Evolutionary conservation across 495 filamentous ascomycete species (phyloP).

Genomic region (Bombardia bombarda): DNA sequence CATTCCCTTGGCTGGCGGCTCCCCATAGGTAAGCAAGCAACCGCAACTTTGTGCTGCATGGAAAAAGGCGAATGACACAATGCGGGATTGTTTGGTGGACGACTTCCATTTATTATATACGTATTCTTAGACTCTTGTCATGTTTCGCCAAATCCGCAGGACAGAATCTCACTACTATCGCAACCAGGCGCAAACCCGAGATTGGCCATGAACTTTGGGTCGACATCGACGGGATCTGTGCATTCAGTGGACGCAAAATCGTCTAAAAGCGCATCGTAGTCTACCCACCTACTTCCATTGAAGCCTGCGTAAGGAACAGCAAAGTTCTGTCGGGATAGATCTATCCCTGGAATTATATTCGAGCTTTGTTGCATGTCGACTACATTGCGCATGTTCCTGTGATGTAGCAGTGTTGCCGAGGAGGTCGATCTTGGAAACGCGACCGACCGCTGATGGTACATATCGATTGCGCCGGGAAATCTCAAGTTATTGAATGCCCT

Average conservation of each 20-base stretch:
- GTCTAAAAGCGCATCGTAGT: slow-evolving; percentile 54
- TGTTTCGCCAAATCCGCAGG: slow-evolving; percentile 5
- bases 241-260: slow-evolving; percentile 57
- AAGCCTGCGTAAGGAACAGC: slow-evolving; percentile 7
- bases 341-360: slow-evolving; percentile 4
- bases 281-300: slow-evolving; percentile 14
- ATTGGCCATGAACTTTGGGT: slow-evolving; percentile 41
- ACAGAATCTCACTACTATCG: slow-evolving; percentile 21
- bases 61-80: background rate
- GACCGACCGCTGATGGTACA: background rate
- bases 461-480: background rate
- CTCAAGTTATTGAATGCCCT: background rate
- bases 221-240: slow-evolving; percentile 42
- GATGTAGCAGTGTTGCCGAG: background rate
- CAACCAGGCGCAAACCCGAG: slow-evolving; percentile 46
- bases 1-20: too few relatives aligned
- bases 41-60: background rate
- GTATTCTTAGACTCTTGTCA: background rate
- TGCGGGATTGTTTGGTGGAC: background rate
- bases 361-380: slow-evolving; percentile 3
- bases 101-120: background rate
- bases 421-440: background rate
- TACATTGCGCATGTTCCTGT: background rate
- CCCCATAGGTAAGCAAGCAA: too few relatives aligned
- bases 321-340: slow-evolving; percentile 11